phyloP scores from a whole-genome alignment of 176 grass and related monocot genomes.

The Juncus inflexus region DNA sequence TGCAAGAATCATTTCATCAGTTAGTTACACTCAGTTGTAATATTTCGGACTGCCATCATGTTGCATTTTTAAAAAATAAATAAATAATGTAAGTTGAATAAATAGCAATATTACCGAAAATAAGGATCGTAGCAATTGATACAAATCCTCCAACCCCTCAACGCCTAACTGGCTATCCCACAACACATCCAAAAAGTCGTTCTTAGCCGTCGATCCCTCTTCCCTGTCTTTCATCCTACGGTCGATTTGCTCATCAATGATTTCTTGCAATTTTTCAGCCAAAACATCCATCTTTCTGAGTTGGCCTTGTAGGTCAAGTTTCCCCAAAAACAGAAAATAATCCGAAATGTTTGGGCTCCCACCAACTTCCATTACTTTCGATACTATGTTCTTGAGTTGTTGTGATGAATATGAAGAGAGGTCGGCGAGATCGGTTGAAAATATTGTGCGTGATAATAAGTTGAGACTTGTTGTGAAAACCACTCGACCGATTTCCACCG shows the following conservation, averaged over 20 bases:
- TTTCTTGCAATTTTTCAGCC: neutral
- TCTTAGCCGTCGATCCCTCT: neutral
- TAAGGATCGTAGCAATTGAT: conserved; percentile 14
- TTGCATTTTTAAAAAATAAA: too few species aligned
- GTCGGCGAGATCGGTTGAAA: conserved; percentile 18
- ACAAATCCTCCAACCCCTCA: neutral
- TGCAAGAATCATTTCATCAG: too few species aligned
- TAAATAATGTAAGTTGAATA: too few species aligned
- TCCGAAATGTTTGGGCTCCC: conserved; percentile 44
- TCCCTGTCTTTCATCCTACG: neutral
- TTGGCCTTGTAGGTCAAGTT: conserved; percentile 40
- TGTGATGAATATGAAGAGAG: conserved; percentile 35
- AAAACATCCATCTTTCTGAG: neutral
- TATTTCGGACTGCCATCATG: too few species aligned
- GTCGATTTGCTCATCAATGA: conserved; percentile 43
- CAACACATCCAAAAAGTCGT: conserved; percentile 39
- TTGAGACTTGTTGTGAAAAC: conserved; percentile 14
- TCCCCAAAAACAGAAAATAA: conserved; percentile 35
- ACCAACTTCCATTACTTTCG: conserved; percentile 25
- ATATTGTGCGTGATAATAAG: conserved; percentile 16
- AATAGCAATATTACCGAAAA: conserved; percentile 23
- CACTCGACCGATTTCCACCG: neutral
- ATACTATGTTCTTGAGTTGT: conserved; percentile 27
- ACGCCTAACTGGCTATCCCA: conserved; percentile 26
- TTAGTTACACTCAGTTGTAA: too few species aligned